Conservation (phyloP, 192 early-diverging fungal species). For the Umbelopsis sp. region DNA sequence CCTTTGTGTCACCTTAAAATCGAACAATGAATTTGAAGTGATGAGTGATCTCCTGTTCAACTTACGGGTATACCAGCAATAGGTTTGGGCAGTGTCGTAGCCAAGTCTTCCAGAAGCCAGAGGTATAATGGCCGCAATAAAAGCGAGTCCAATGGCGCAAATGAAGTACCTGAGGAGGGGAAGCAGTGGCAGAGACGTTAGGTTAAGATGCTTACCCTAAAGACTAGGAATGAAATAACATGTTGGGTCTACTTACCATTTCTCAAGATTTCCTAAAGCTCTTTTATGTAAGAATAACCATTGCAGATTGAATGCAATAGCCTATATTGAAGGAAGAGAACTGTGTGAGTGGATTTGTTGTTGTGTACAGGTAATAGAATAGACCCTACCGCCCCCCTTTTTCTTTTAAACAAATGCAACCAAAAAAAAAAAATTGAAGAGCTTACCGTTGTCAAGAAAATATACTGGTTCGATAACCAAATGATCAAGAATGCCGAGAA, state of each 20-base stretch:
- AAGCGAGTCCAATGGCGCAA: neutral
- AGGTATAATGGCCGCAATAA: constrained; percentile 11
- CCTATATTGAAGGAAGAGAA: neutral
- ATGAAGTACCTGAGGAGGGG: constrained; percentile 13
- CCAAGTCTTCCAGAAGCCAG: constrained; percentile 14
- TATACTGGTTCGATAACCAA: constrained; percentile 22
- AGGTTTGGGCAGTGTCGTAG: constrained; percentile 10
- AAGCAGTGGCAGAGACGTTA: neutral
- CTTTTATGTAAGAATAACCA: constrained; percentile 16
- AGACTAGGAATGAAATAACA: neutral
- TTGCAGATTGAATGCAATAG: constrained; percentile 23
- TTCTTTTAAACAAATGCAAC: neutral
- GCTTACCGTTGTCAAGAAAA: constrained; percentile 18
- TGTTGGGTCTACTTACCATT: neutral
- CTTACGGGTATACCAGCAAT: constrained; percentile 24
- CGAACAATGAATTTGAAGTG: neutral
- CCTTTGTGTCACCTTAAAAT: neutral
- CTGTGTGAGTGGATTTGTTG: neutral
- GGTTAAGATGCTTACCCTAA: neutral
- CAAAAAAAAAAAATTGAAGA: neutral
- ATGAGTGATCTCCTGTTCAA: neutral
- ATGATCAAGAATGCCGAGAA: constrained; percentile 20
- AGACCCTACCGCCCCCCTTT: neutral
- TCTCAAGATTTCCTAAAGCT: neutral
- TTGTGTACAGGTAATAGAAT: neutral